Base-by-base conservation (phyloP, 2,329 filamentous ascomycete species). In the Exophiala alcalophila region DNA sequence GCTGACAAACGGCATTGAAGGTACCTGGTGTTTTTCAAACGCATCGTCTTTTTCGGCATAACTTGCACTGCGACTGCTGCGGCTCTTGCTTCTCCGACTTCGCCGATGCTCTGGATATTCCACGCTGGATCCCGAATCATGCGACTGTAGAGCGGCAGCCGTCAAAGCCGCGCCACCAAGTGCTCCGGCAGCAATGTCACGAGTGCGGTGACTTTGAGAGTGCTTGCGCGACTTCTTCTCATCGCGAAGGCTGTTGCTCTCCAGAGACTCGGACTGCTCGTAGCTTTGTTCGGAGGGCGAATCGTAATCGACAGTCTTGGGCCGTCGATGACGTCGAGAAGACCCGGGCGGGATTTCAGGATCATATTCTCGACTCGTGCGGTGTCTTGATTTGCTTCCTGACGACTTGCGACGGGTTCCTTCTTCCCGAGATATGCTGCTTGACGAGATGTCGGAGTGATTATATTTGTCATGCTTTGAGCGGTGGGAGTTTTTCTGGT, bases 1-100 rank as follows among this genome's bases (percentile, higher is more conserved):
- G 64, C 90, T 95, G 64, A 85, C 83, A 50, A 95, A 74, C 2
- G 91, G 91, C 83, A 96, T 88, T 4, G 86, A 86, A 5, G 89
- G 84, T 10, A 86, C 77, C 34, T 80, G 71, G 37, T 79, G 74
- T 52, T 64, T 71, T 46, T 77, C 59, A 53, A 72, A 71, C 2
- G 36, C 46, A 43, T 54, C 52, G 40, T 78, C 76, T 2, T 70
- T 78, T 45, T 80, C 77, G 19, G 76, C 65, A 40, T 76, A 60
- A 57, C 73, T 77, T 4, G 63, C 66, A 40, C 68, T 73, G 15
- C 67, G 63, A 49, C 76, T 65, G 50, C 65, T 80, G 32, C 71
- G 69, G 45, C 73, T 76, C 47, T 65, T 71, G 55, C 69, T 73
- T 10, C 68, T 69, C 42, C 66, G 69, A 49, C 71, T 71, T 43